Conservation (phyloP, 805 yeast genomes). For the Lipomyces anomalus region DNA sequence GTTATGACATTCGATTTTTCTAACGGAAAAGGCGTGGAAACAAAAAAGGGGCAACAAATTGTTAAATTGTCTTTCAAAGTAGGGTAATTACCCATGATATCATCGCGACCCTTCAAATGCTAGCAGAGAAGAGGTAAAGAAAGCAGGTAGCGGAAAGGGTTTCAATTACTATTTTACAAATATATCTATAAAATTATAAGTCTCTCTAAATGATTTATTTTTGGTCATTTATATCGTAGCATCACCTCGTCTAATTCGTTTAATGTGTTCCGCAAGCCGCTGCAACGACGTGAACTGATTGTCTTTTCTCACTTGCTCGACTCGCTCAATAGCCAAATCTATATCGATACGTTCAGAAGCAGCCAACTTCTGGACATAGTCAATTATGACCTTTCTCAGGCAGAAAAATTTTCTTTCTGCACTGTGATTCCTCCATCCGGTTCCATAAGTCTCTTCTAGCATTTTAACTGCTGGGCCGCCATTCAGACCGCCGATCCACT, state of each 20-base stretch:
- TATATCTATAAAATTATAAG: too few relatives aligned
- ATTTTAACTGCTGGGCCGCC: conserved; percentile 20
- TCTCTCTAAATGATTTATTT: too few relatives aligned
- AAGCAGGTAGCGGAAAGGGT: too few relatives aligned
- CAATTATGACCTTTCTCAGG: conserved; percentile 18
- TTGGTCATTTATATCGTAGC: too few relatives aligned
- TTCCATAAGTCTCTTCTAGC: conserved; percentile 18
- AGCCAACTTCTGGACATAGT: conserved; percentile 8
- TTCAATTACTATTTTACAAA: too few relatives aligned
- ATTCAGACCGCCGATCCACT: conserved; percentile 19
- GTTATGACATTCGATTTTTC: too few relatives aligned
- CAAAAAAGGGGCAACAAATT: too few relatives aligned
- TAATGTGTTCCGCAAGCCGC: conserved; percentile 18
- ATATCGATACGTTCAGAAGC: conserved; percentile 8
- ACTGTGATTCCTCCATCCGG: conserved; percentile 17
- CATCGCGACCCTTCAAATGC: too few relatives aligned
- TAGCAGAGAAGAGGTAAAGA: too few relatives aligned
- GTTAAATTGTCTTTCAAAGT: too few relatives aligned
- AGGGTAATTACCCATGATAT: too few relatives aligned
- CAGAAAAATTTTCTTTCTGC: conserved; percentile 23
- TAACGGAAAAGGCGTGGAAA: too few relatives aligned
- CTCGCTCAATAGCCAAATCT: conserved; percentile 16
- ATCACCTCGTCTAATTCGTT: conserved; percentile 8
- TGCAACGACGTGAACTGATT: conserved; percentile 17
- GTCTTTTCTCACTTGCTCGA: conserved; percentile 14